Evolutionary conservation across 2,329 filamentous ascomycete genomes (phyloP), one percentile per base, ranked within the genome.

Genomic region (Nigrospora sphaerica): DNA sequence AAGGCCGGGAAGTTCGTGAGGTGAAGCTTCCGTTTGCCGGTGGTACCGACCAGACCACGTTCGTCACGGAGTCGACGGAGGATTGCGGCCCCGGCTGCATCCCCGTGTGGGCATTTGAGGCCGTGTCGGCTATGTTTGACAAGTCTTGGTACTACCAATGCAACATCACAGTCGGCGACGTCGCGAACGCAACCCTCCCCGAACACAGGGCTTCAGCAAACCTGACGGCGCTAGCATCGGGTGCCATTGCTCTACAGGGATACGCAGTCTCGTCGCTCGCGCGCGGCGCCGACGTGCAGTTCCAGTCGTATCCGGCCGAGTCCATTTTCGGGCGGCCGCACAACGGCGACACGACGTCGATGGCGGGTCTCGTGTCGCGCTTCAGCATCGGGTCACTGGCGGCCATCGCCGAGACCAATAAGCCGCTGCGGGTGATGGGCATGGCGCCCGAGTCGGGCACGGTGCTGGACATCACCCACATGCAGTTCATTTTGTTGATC

Each of bases 291-390:
- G 46, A 49, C 44, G 49, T 57, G 33, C 61, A 64, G 49, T 65
- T 59, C 39, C 68, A 71, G 51, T 65, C 63, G 11, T 74, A 73
- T 43, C 71, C 72, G 0, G 58, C 62, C 23, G 66, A 70, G 43
- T 64, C 65, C 1, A 48, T 58, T 5, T 71, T 65, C 43, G 72
- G 71, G 2, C 34, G 37, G 0, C 56, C 63, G 3, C 44, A 54
- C 12, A 46, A 57, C 12, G 72, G 72, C 2, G 50, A 54, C 19
- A 36, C 39, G 0, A 31, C 55, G 0, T 46, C 44, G 0, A 69
- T 78, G 57, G 72, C 64, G 4, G 55, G 54, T 10, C 44, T 59
- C 6, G 58, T 72, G 14, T 55, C 65, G 1, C 51, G 59, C 1
- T 74, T 67, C 44, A 56, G 65, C 3, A 54, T 64, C 0, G 68